These are phyloP conservation scores for Solanum chacoense DNA, from an alignment of 305 asterid species.

Conservation along the genomic window DNA sequence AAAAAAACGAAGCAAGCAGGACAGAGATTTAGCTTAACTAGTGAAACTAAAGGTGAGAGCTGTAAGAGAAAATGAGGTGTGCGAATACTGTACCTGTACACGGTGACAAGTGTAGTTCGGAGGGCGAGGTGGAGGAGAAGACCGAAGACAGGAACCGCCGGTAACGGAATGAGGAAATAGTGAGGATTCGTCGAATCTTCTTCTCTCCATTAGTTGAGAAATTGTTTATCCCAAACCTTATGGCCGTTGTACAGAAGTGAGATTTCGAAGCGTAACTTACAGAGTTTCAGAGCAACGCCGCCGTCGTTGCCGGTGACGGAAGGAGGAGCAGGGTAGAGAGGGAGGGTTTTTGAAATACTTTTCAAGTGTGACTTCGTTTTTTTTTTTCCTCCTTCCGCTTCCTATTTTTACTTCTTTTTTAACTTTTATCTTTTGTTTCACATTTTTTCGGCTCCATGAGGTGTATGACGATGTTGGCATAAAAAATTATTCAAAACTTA, in stretches of 20 bases:
- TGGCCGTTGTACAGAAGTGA: not conserved
- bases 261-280: not conserved
- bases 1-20: not conserved
- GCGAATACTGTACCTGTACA: slow-evolving; percentile 20
- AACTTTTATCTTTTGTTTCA: not conserved
- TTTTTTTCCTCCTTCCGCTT: not conserved
- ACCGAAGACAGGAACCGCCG: slow-evolving; percentile 19
- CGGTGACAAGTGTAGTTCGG: slow-evolving; percentile 29
- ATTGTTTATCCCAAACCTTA: not conserved
- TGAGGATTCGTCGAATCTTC: slow-evolving; percentile 29
- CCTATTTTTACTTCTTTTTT: not conserved
- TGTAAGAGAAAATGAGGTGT: not conserved
- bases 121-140: slow-evolving; percentile 15
- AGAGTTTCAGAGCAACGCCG: not conserved
- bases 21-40: not conserved
- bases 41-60: not conserved
- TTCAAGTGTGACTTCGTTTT: not conserved
- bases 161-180: slow-evolving; percentile 10
- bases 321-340: not conserved
- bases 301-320: not conserved
- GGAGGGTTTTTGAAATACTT: slow-evolving; percentile 9
- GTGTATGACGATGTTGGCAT: not conserved
- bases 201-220: slow-evolving; percentile 28
- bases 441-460: not conserved
- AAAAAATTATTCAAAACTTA: not conserved